Evolutionary conservation across 768 basidiomycete species (phyloP), one percentile per base, ranked within the genome.

Genomic region (Lactarius akahatsu): DNA sequence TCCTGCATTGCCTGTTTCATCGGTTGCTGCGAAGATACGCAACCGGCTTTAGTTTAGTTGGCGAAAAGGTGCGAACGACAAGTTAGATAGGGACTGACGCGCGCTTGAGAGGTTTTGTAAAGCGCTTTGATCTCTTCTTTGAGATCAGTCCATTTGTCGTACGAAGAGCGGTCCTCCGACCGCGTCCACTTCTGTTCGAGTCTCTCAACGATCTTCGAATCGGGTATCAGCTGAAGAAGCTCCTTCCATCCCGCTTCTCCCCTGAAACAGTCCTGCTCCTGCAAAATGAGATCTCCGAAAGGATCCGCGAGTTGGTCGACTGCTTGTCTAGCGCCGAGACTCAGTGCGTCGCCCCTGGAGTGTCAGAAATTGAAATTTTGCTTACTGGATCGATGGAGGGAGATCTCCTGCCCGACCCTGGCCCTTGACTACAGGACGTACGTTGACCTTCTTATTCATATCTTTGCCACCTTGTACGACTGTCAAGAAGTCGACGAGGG

Each of bases 401-500:
- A 97, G 77, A 7, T 78, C 74, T 41, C 78, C 76, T 16, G 73
- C 66, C 0, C 45, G 62, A 28, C 64, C 70, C 62, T 66, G 65
- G 41, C 68, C 70, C 62, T 66, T 69, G n/a, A 64, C 36, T 1
- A 72, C 74, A 23, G 78, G 72, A 57, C 90, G 82, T 41, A 96
- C 84, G 73, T 93, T 90, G 30, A 96, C 85, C 74, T 88, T 90
- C 77, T 93, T 96, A 59, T 80, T 82, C 79, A 86, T 86, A 71
- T 94, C 91, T 64, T 89, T 90, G 9, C 91, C 87, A 7, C 90
- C 88, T 67, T 89, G 87, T 57, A 96, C 79, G 16, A 98, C 88
- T 36, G 92, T 91, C 71, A 98, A 77, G 78, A 89, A 97, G 18
- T 82, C 85, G n/a, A 98, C 92, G 59, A 99, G 78, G 0, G 94